Percentiles rank a stretch among this genome's conserved stretches.
phyloP scores from a whole-genome alignment of 306 rosid genomes.

The Datisca glomerata region DNA sequence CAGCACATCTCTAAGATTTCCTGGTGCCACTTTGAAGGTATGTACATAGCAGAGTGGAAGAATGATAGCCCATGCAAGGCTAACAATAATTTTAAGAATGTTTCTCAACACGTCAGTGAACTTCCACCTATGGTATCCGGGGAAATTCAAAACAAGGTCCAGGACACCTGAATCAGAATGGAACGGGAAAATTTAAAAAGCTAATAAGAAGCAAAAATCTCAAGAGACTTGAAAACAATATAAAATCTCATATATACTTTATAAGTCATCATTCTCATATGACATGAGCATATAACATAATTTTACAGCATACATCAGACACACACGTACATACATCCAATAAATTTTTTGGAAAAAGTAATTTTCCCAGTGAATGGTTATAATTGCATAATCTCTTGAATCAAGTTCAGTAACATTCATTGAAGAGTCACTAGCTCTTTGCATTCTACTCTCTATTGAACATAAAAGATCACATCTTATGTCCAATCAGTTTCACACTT shows the following conservation, averaged over 20 bases:
- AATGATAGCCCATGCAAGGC: slow-evolving; percentile 67
- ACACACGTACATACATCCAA: neutral
- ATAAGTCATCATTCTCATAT: too few species aligned
- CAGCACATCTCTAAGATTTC: slow-evolving; percentile 20
- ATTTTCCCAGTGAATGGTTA: too few species aligned
- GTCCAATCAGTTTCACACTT: neutral
- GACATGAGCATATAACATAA: too few species aligned
- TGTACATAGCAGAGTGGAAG: slow-evolving; percentile 67
- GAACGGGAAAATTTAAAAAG: too few species aligned
- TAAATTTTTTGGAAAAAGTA: too few species aligned
- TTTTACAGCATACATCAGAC: too few species aligned
- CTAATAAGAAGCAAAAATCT: too few species aligned
- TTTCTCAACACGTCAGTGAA: slow-evolving; percentile 65
- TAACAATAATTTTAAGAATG: slow-evolving; percentile 63
- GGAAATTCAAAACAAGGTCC: slow-evolving; percentile 75
- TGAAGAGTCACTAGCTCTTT: neutral
- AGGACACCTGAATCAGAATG: slow-evolving; percentile 49
- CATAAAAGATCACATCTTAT: neutral
- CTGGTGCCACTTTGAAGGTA: slow-evolving; percentile 31
- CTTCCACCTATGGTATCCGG: slow-evolving; percentile 82
- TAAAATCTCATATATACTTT: too few species aligned
- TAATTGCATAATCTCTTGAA: slow-evolving; percentile 2
- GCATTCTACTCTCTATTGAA: neutral
- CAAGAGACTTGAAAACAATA: too few species aligned
- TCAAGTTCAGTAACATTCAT: neutral